These are phyloP conservation scores for Rhodosporidiobolus sp. DNA, from an alignment of 768 basidiomycete genomes.

Conservation along the genomic window DNA sequence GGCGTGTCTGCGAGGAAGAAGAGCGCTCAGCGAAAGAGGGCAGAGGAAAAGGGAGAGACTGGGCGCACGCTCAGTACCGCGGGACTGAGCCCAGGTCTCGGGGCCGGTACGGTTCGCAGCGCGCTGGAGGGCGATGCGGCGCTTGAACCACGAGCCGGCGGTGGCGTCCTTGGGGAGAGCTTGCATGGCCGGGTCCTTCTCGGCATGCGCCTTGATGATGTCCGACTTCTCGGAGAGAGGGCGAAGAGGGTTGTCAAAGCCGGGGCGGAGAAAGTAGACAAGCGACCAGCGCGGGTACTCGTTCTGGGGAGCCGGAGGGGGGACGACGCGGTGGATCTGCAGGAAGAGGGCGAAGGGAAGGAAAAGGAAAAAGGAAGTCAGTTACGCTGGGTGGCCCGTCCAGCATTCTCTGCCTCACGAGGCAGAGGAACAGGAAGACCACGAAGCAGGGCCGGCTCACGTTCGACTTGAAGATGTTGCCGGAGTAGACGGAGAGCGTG, in stretches of 20 bases:
- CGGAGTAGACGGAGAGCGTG: constrained; percentile 33
- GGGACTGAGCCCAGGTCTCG: constrained; percentile 22
- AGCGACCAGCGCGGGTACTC: constrained; percentile 25
- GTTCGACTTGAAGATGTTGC: constrained; percentile 34
- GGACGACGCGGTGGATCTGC: constrained; percentile 40
- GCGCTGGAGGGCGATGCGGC: constrained; percentile 14
- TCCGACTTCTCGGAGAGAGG: constrained; percentile 16
- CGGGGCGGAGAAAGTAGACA: constrained; percentile 37
- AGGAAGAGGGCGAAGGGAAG: not conserved
- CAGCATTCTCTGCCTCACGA: too few species aligned
- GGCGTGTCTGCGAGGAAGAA: too few species aligned
- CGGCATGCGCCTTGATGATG: constrained; percentile 14
- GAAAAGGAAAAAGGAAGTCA: not conserved
- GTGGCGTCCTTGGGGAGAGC: constrained; percentile 11
- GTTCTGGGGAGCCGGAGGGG: constrained; percentile 27
- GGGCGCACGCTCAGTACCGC: constrained; percentile 36
- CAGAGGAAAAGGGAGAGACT: not conserved
- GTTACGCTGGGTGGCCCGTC: too few species aligned
- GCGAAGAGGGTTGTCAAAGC: constrained; percentile 14
- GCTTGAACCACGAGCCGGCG: constrained; percentile 29
- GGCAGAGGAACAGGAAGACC: not conserved
- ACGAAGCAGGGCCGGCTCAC: not conserved
- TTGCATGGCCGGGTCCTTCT: constrained; percentile 21
- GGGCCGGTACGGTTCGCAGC: constrained; percentile 33
- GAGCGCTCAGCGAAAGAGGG: too few species aligned